Percentiles rank a stretch among this genome's conserved stretches.
These are phyloP conservation scores for Lentinus brumalis DNA, from an alignment of 768 basidiomycete species.

Conservation along the genomic window DNA sequence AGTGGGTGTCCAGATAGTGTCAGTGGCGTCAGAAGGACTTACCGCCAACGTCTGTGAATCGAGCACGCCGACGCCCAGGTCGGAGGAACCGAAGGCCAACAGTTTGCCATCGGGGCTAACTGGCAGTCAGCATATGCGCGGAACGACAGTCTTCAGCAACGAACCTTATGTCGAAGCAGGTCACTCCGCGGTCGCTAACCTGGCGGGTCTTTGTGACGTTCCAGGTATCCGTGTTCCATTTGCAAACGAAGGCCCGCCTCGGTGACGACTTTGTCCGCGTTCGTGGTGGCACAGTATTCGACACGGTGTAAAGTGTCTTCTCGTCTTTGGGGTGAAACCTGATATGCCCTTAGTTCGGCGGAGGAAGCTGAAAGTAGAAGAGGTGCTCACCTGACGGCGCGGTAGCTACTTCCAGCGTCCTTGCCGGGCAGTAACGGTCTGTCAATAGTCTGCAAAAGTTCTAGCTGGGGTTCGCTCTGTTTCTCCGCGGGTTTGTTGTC, in stretches of 20 bases:
- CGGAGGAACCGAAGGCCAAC: slow-evolving; percentile 85
- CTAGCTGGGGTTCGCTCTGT: slow-evolving; percentile 41
- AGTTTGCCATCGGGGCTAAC: slow-evolving; percentile 76
- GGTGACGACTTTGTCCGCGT: slow-evolving; percentile 53
- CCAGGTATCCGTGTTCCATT: slow-evolving; percentile 78
- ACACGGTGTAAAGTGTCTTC: slow-evolving; percentile 63
- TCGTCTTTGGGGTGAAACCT: slow-evolving; percentile 61
- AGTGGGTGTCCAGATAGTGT: not conserved
- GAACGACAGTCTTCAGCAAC: slow-evolving; percentile 17
- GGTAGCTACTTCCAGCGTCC: slow-evolving; percentile 57
- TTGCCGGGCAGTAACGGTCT: slow-evolving; percentile 52
- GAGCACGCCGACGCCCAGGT: slow-evolving; percentile 80
- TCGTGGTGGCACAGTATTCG: slow-evolving; percentile 70
- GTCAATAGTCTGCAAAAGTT: slow-evolving; percentile 53
- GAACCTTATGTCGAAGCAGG: slow-evolving; percentile 88
- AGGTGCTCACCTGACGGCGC: slow-evolving; percentile 54
- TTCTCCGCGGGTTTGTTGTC: slow-evolving; percentile 42
- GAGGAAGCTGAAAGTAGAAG: not conserved
- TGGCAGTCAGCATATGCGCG: not conserved
- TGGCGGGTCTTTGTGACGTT: slow-evolving; percentile 65
- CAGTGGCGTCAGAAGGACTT: slow-evolving; percentile 28
- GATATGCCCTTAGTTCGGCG: slow-evolving; percentile 8
- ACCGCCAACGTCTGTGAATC: slow-evolving; percentile 81
- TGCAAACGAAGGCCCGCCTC: slow-evolving; percentile 64
- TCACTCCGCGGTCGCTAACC: slow-evolving; percentile 77